These are phyloP conservation scores for Sphaceloma murrayae DNA, from an alignment of 2,329 filamentous ascomycete species.

Conservation along the genomic window DNA sequence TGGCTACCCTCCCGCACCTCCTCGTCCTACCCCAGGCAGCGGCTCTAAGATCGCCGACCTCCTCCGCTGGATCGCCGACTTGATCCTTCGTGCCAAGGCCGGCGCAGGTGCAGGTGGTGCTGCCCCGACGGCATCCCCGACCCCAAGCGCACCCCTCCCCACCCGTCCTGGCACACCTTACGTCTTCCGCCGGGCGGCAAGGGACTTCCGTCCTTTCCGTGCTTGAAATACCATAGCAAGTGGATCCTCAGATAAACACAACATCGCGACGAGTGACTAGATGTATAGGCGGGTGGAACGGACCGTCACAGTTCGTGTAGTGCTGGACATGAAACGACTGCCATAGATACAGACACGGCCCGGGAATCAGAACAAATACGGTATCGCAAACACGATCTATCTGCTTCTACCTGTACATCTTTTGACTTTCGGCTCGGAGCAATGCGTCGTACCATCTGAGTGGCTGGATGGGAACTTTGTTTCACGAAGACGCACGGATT, in stretches of 20 bases:
- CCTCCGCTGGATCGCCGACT: conserved; percentile 14
- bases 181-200: conserved; percentile 4
- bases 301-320: neutral
- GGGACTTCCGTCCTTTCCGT: conserved; percentile 1
- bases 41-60: conserved; percentile 13
- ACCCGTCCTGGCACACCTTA: neutral
- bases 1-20: conserved; percentile 10
- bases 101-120: too few relatives aligned
- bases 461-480: too few relatives aligned
- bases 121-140: neutral
- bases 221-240: neutral
- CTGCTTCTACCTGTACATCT: neutral
- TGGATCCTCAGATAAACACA: neutral
- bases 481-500: too few relatives aligned
- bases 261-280: neutral
- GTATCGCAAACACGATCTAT: neutral
- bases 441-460: too few relatives aligned
- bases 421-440: too few relatives aligned
- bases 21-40: conserved; percentile 11
- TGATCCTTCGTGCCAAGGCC: conserved; percentile 10
- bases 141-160: neutral
- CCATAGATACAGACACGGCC: neutral
- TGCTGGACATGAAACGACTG: conserved; percentile 11
- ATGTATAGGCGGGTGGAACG: too few relatives aligned
- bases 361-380: neutral